Evolutionary conservation across 805 yeast genomes (phyloP).

Genomic region (Pichia exigua): DNA sequence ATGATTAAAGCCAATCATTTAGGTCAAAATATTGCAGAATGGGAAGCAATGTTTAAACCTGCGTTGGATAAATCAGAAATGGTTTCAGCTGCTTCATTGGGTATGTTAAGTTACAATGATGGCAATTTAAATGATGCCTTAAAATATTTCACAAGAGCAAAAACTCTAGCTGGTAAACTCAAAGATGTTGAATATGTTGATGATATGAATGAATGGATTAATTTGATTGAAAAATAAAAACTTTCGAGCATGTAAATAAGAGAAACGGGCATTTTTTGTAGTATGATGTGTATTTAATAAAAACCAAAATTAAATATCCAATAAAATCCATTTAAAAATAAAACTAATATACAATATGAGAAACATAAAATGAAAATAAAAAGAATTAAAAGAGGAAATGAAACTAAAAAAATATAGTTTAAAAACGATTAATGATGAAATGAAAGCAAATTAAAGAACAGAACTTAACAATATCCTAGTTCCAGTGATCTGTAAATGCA

Average conservation of each 20-base stretch:
- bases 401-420: background rate
- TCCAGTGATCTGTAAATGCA: slow-evolving; percentile 29
- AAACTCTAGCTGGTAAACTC: slow-evolving; percentile 10
- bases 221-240: background rate
- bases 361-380: background rate
- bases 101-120: slow-evolving; percentile 10
- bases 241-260: background rate
- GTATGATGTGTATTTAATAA: background rate
- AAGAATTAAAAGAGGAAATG: background rate
- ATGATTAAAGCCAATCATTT: slow-evolving; percentile 1
- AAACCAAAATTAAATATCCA: background rate
- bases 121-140: slow-evolving; percentile 10
- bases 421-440: background rate
- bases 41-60: slow-evolving; percentile 13
- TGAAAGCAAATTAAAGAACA: background rate
- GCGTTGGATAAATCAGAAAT: slow-evolving; percentile 17
- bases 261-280: background rate
- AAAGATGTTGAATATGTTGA: slow-evolving; percentile 11
- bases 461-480: background rate
- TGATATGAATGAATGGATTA: slow-evolving; percentile 14
- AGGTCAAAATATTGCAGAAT: slow-evolving; percentile 6
- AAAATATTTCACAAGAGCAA: slow-evolving; percentile 13
- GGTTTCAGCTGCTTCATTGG: slow-evolving; percentile 18
- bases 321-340: background rate
- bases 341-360: background rate